Evolutionary conservation across 2,329 filamentous ascomycete genomes (phyloP).

Genomic region (Akanthomyces lecanii): DNA sequence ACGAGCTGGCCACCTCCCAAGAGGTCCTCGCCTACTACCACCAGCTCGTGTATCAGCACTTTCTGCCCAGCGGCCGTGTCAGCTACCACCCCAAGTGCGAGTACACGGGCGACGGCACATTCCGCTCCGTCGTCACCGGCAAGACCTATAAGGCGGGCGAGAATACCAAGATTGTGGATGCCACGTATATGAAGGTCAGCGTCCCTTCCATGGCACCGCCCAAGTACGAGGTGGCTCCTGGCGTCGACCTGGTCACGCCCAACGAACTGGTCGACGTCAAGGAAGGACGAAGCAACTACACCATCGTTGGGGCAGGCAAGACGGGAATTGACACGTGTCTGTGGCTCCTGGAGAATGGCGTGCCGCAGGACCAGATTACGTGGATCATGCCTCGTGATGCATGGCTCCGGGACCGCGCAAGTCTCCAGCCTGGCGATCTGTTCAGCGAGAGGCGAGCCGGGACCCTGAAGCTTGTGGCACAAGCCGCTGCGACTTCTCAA

Average conservation of each 20-base stretch:
- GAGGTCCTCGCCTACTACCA: slow-evolving; percentile 15
- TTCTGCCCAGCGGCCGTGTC: slow-evolving; percentile 8
- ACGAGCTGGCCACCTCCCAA: slow-evolving; percentile 6
- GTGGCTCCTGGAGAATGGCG: slow-evolving; percentile 10
- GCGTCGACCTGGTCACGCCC: slow-evolving; percentile 4
- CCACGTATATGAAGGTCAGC: slow-evolving; percentile 8
- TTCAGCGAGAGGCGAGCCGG: background rate
- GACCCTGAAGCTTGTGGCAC: background rate
- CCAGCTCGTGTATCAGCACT: slow-evolving; percentile 4
- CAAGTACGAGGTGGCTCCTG: background rate
- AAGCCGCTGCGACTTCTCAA: background rate
- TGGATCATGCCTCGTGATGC: slow-evolving; percentile 14
- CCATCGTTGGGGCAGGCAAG: slow-evolving; percentile 11
- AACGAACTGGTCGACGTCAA: background rate
- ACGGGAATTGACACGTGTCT: slow-evolving; percentile 13
- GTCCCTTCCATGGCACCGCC: slow-evolving; percentile 4
- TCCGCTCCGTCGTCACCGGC: background rate
- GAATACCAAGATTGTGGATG: slow-evolving; percentile 11
- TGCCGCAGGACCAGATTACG: background rate
- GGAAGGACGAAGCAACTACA: background rate
- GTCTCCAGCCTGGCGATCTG: slow-evolving; percentile 3
- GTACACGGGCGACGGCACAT: slow-evolving; percentile 5
- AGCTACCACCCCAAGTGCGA: slow-evolving; percentile 4
- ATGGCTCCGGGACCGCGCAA: slow-evolving; percentile 10
- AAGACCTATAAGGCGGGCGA: background rate